Evolutionary conservation across 805 yeast genomes (phyloP).

Genomic region (Lipomyces japonicus): DNA sequence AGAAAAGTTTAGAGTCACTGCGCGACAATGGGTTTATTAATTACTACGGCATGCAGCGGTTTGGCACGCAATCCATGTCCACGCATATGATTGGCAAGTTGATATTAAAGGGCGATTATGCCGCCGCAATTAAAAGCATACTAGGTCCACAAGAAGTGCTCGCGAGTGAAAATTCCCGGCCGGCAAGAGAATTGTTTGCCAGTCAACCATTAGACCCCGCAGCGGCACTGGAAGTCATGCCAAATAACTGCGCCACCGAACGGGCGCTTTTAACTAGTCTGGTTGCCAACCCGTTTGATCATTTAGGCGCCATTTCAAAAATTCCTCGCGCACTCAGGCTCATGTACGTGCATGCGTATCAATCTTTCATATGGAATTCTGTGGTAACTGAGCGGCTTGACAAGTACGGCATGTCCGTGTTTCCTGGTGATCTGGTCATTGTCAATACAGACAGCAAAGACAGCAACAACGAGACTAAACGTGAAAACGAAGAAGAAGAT

Average conservation of each 20-base stretch:
- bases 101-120: slow-evolving; percentile 70
- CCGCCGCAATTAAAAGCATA: slow-evolving; percentile 70
- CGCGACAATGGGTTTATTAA: slow-evolving; percentile 76
- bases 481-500: no score
- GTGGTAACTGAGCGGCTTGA: slow-evolving; percentile 75
- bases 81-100: slow-evolving; percentile 81
- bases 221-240: slow-evolving; percentile 70
- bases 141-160: slow-evolving; percentile 83
- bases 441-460: no score
- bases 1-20: slow-evolving; percentile 54
- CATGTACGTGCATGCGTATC: slow-evolving; percentile 97
- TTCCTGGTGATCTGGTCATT: slow-evolving; percentile 77
- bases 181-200: slow-evolving; percentile 22
- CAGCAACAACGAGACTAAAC: no score
- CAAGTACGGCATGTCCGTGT: slow-evolving; percentile 62
- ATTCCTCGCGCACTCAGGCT: slow-evolving; percentile 88
- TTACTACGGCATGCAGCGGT: slow-evolving; percentile 97
- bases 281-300: slow-evolving; percentile 52
- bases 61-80: slow-evolving; percentile 91
- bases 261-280: slow-evolving; percentile 62
- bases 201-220: slow-evolving; percentile 54
- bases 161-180: slow-evolving; percentile 63
- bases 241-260: slow-evolving; percentile 85
- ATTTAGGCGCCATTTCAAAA: slow-evolving; percentile 75
- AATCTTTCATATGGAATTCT: slow-evolving; percentile 89